Conservation (phyloP, 129 eudicot species). For the Pittosporum tobira region DNA sequence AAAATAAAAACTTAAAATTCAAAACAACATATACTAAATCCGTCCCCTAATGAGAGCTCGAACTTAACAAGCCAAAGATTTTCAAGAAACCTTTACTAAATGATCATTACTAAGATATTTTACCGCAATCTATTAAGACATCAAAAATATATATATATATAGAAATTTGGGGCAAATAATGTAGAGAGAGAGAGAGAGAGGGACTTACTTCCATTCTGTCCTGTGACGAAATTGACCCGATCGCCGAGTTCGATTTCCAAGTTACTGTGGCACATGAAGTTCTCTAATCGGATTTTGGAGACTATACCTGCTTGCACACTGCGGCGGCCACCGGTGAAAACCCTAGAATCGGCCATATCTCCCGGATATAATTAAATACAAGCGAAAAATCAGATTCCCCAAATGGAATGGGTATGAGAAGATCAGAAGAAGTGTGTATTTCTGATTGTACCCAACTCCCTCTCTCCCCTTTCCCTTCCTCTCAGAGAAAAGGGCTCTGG, state of each 20-base stretch:
- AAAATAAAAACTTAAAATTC: background rate
- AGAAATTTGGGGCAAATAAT: background rate
- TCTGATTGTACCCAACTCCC: too few species aligned
- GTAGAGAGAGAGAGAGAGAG: conserved; percentile 7
- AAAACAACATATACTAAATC: background rate
- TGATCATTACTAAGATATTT: too few species aligned
- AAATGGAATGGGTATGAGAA: too few species aligned
- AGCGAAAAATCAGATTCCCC: too few species aligned
- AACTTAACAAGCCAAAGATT: background rate
- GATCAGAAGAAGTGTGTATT: too few species aligned
- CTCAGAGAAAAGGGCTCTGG: too few species aligned
- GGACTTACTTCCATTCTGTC: conserved; percentile 88
- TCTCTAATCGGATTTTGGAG: conserved; percentile 54
- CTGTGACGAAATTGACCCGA: conserved; percentile 80
- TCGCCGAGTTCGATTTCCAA: conserved; percentile 68
- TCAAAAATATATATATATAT: too few species aligned
- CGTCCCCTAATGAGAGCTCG: background rate
- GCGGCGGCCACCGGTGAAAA: conserved; percentile 19
- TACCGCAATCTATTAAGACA: too few species aligned
- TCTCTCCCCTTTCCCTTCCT: too few species aligned
- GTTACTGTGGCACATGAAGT: conserved; percentile 86
- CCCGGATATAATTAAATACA: too few species aligned
- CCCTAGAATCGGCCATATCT: conserved; percentile 56
- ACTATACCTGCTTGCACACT: conserved; percentile 53
- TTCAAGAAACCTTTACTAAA: background rate